These are phyloP conservation scores for Metschnikowia kofuensis DNA, from an alignment of 805 yeast species.

Conservation along the genomic window DNA sequence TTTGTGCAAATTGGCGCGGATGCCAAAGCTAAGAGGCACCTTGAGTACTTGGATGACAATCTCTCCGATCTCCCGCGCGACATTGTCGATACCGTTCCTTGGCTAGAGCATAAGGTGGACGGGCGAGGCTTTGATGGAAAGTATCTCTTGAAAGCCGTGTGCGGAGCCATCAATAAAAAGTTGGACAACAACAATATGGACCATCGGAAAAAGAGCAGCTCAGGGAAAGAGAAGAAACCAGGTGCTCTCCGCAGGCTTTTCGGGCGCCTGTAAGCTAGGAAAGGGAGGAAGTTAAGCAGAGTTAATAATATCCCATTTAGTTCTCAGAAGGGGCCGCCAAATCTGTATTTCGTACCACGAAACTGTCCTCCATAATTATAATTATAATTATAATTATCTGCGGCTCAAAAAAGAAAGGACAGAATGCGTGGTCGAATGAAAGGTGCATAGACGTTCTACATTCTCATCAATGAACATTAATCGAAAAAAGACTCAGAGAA, in stretches of 20 bases:
- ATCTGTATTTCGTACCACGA: no score
- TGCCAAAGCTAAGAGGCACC: slow-evolving; percentile 8
- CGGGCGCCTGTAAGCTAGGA: neutral
- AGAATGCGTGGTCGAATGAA: no score
- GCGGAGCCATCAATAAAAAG: slow-evolving; percentile 16
- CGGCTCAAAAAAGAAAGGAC: no score
- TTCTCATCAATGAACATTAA: no score
- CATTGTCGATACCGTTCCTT: slow-evolving; percentile 17
- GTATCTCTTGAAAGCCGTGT: slow-evolving; percentile 16
- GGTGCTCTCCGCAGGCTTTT: slow-evolving; percentile 9
- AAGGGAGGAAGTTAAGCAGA: no score
- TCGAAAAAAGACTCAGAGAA: no score
- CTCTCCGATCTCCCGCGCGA: slow-evolving; percentile 12
- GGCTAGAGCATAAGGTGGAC: slow-evolving; percentile 10
- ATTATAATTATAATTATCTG: no score
- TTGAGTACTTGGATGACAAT: slow-evolving; percentile 13
- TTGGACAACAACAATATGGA: slow-evolving; percentile 10
- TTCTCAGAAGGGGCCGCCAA: no score
- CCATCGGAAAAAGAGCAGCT: neutral
- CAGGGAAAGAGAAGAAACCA: slow-evolving; percentile 1
- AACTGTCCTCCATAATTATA: no score
- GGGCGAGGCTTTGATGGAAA: slow-evolving; percentile 13
- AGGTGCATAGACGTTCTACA: no score
- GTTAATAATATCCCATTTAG: no score
- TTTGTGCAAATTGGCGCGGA: slow-evolving; percentile 18